A percentile compares a stretch with the other conserved stretches of the same genome.
phyloP scores from a whole-genome alignment of 116 monocot genomes.

The Papilionanthe hybrid region DNA sequence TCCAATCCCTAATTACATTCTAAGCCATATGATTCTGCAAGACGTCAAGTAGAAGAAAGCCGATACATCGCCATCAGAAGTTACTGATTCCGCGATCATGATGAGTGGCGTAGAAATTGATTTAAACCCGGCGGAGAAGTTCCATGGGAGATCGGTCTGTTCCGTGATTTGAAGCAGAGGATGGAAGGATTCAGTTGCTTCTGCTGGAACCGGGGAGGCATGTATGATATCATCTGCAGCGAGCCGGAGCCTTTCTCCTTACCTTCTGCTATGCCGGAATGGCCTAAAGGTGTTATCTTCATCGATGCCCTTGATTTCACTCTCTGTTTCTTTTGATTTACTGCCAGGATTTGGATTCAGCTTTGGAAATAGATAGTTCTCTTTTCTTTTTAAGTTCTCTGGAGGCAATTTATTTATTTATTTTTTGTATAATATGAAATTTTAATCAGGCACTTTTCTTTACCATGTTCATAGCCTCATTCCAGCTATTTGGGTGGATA shows the following conservation, averaged over 20 bases:
- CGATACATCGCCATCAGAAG: too few relatives aligned
- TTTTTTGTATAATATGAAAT: neutral
- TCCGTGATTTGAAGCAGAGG: constrained; percentile 1
- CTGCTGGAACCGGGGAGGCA: constrained; percentile 30
- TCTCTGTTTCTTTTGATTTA: neutral
- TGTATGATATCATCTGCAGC: constrained; percentile 7
- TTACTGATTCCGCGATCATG: neutral
- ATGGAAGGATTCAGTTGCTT: constrained; percentile 50
- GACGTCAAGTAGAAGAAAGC: too few relatives aligned
- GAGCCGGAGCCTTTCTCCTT: constrained; percentile 57
- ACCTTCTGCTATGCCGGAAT: constrained; percentile 55
- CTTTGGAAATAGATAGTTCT: neutral
- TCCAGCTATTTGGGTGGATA: too few relatives aligned
- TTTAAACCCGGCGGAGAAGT: neutral
- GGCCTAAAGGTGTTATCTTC: constrained; percentile 62
- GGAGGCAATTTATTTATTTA: neutral
- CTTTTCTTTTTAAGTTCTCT: neutral
- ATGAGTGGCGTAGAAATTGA: neutral
- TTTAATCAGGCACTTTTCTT: neutral
- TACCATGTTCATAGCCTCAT: too few relatives aligned
- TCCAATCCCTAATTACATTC: too few relatives aligned
- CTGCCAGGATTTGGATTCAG: neutral
- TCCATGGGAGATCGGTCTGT: neutral
- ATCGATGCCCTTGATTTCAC: neutral
- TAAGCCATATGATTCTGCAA: too few relatives aligned